These are phyloP conservation scores for Colletotrichum camelliae DNA, from an alignment of 2,329 filamentous ascomycete genomes.

Conservation along the genomic window DNA sequence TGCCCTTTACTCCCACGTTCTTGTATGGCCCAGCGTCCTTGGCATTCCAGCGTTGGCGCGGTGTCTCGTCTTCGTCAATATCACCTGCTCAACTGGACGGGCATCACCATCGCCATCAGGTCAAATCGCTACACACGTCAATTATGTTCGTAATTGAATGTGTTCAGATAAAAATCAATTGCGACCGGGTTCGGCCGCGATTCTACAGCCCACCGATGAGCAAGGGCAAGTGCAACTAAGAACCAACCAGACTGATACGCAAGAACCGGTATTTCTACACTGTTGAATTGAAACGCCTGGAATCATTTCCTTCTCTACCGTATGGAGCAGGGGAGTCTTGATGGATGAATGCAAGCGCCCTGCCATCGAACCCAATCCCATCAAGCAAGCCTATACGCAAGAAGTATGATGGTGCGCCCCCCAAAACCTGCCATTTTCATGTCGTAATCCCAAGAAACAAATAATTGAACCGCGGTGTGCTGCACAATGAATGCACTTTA, in stretches of 20 bases:
- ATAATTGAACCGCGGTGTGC: background rate
- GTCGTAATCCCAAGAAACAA: background rate
- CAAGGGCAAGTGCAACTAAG: background rate
- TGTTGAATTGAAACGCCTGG: background rate
- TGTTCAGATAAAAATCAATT: background rate
- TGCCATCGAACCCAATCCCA: background rate
- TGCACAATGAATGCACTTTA: conserved; percentile 22
- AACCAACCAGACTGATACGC: background rate
- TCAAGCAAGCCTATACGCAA: background rate
- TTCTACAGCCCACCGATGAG: background rate
- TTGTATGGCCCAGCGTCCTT: background rate
- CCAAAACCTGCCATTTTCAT: background rate
- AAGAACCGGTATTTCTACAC: background rate
- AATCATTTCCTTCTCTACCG: background rate
- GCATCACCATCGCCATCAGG: background rate
- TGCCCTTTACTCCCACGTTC: background rate
- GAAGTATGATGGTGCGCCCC: background rate
- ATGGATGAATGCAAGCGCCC: background rate
- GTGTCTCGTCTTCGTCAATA: background rate
- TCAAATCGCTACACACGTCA: background rate
- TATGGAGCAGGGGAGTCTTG: background rate
- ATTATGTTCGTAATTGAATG: background rate
- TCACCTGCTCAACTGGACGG: background rate
- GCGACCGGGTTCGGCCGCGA: background rate
- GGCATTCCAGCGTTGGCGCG: background rate